Conservation (phyloP, 2,329 filamentous ascomycete genomes). For the Trichoderma gracile region DNA sequence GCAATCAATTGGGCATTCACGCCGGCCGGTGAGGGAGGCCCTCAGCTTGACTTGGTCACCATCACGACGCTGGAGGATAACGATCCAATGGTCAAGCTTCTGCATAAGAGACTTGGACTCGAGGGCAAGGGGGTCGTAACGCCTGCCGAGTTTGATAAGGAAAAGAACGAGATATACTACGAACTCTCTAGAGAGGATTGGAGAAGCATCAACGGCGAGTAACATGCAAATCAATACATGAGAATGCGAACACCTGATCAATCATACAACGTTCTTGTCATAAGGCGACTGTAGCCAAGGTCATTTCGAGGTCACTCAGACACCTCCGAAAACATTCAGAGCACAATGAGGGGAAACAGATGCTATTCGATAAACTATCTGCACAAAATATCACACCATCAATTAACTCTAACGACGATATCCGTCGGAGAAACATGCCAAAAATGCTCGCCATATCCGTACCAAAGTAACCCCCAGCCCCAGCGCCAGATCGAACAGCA, state of each 20-base stretch:
- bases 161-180: constrained; percentile 32
- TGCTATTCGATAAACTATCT: constrained; percentile 15
- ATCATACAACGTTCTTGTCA: too few species aligned
- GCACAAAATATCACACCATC: neutral
- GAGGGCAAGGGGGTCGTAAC: constrained; percentile 26
- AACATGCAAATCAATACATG: neutral
- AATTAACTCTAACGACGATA: constrained; percentile 12
- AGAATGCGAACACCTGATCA: too few species aligned
- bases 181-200: constrained; percentile 32
- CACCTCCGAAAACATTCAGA: too few species aligned
- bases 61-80: constrained; percentile 25
- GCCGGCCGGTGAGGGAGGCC: constrained; percentile 30
- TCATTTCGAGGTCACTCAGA: too few species aligned
- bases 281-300: too few species aligned
- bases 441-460: neutral
- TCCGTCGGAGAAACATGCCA: constrained; percentile 1
- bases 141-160: constrained; percentile 27
- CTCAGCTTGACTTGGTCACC: constrained; percentile 35
- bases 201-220: neutral
- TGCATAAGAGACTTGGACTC: constrained; percentile 32
- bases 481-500: neutral
- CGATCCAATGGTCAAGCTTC: constrained; percentile 27
- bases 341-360: neutral
- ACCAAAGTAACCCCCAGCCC: neutral
- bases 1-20: constrained; percentile 35